Evolutionary conservation across 257 asterid genomes (phyloP).

Genomic region (Mentha longifolia): DNA sequence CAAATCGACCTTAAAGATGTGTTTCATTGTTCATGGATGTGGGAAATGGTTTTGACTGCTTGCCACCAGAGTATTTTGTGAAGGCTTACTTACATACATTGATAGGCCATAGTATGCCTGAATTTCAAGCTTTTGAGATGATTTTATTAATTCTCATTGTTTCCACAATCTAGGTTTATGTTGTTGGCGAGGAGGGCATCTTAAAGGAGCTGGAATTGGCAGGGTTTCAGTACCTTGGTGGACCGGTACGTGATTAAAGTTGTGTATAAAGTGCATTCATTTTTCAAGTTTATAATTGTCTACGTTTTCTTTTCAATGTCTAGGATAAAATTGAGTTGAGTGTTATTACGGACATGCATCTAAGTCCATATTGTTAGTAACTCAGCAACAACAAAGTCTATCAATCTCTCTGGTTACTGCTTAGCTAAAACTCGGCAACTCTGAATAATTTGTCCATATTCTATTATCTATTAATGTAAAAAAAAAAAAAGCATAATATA

Average conservation of each 20-base stretch:
- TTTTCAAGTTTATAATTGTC: background rate
- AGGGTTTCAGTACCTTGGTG: constrained; percentile 86
- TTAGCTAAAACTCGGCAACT: background rate
- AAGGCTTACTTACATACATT: constrained; percentile 2
- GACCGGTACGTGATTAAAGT: constrained; percentile 65
- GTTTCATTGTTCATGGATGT: constrained; percentile 18
- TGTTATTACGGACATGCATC: background rate
- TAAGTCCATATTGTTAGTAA: constrained; percentile 4
- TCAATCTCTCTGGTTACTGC: background rate
- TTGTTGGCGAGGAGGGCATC: constrained; percentile 97
- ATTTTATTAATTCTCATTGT: constrained; percentile 17
- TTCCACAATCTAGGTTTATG: constrained; percentile 68
- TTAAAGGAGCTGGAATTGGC: constrained; percentile 92
- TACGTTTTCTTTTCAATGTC: constrained; percentile 4
- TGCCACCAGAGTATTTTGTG: constrained; percentile 5
- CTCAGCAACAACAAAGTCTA: background rate
- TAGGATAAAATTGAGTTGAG: constrained; percentile 9
- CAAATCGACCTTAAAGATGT: background rate
- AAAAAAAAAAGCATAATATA: background rate
- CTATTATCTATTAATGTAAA: background rate
- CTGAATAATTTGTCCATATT: background rate
- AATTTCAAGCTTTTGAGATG: constrained; percentile 19
- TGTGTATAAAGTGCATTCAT: constrained; percentile 22
- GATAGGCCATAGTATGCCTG: background rate
- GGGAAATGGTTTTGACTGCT: constrained; percentile 10